Evolutionary conservation across 768 basidiomycete species (phyloP).

Genomic region (Clitopilus passeckerianus): DNA sequence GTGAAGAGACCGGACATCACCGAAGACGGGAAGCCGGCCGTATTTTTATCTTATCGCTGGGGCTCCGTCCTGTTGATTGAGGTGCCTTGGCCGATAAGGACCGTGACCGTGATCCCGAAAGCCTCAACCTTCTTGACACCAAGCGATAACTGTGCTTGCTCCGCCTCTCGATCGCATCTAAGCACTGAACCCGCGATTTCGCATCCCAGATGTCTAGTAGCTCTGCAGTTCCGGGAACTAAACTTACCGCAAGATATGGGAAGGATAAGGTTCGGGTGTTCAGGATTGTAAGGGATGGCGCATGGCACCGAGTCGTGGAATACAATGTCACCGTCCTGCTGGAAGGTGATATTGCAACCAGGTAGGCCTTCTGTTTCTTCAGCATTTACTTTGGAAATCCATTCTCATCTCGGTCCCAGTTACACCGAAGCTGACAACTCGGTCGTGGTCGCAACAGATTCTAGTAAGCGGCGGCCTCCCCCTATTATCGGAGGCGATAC

Average conservation of each 20-base stretch:
- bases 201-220: not conserved
- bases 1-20: too few species aligned
- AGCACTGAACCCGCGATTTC: not conserved
- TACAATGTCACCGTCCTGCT: slow-evolving; percentile 78
- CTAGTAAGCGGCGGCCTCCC: slow-evolving; percentile 47
- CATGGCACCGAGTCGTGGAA: slow-evolving; percentile 73
- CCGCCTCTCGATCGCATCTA: not conserved
- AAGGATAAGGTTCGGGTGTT: slow-evolving; percentile 88
- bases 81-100: not conserved
- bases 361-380: slow-evolving; percentile 32
- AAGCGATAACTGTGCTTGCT: not conserved
- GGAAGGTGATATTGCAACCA: slow-evolving; percentile 78
- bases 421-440: slow-evolving; percentile 89
- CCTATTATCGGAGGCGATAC: too few species aligned
- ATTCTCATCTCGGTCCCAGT: slow-evolving; percentile 34
- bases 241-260: slow-evolving; percentile 62
- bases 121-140: not conserved
- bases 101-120: not conserved
- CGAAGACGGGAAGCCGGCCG: too few species aligned
- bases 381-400: not conserved
- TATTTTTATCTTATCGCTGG: too few species aligned
- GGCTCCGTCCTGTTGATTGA: not conserved
- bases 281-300: slow-evolving; percentile 69
- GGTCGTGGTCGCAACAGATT: slow-evolving; percentile 88
- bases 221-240: not conserved